Evolutionary conservation across 441 rosid species (phyloP), one percentile per base, ranked within the genome.

Genomic region (Aleurites moluccanus): DNA sequence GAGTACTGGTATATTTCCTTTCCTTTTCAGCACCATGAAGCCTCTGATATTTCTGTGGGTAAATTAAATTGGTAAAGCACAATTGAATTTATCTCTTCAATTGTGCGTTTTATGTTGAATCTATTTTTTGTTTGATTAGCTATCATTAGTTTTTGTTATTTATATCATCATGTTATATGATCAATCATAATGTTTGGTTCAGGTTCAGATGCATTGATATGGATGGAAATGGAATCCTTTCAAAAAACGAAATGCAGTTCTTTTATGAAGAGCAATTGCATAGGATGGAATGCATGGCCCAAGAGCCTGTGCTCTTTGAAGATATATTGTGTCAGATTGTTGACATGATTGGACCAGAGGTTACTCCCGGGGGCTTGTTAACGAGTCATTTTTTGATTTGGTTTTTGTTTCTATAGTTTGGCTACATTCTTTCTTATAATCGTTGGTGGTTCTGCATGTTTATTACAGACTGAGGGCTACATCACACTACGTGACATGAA

Each of bases 221-320:
- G 87, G 98, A 94, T 87, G 96, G 92, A 13, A 92, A 94, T 79
- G 96, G 97, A 73, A 64, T 91, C 75, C 53, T 94, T 70, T 92
- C 97, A 2, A 78, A 89, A 62, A 90, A 90, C 56, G 98, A 94
- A 83, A 86, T 94, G 87, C 98, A 94, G 70, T 94, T 88, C 88
- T 94, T 90, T 81, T 94, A 94, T 73, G 98, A 94, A 77, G 98
- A 94, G 81, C 97, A 94, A 74, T 81, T 94, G 82, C 98, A 94
- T 82, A 91, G 98, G 44, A 94, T 94, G 98, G 98, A 94, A 81
- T 94, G 98, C 82, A 88, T 94, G 97, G 94, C 94, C 4, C 98
- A 94, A 79, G 98, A 94, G 71, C 95, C 97, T 11, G 98, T 94
- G 63, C 83, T 91, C 25, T 92, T 92, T 84, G 98, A 94, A 83